phyloP scores from a whole-genome alignment of 2,329 filamentous ascomycete species.

The Onygenales sp. region DNA sequence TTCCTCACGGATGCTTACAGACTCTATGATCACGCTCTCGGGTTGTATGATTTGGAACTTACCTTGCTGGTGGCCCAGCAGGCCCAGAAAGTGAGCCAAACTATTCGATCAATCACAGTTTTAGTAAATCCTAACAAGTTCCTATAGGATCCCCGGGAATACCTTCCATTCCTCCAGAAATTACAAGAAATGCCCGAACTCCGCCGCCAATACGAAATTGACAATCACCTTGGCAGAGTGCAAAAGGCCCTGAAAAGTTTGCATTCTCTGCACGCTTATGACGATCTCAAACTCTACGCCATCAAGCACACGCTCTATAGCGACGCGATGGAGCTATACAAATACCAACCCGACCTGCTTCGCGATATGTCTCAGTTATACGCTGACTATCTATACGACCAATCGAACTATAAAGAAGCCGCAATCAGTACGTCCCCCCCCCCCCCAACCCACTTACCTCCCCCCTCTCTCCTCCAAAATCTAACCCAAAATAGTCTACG shows the following conservation, averaged over 20 bases:
- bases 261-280: conserved; percentile 61
- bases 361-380: conserved; percentile 65
- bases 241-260: conserved; percentile 71
- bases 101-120: not conserved
- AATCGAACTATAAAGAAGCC: conserved; percentile 73
- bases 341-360: conserved; percentile 64
- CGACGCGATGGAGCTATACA: conserved; percentile 68
- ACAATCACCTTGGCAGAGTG: conserved; percentile 71
- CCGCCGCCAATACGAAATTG: conserved; percentile 72
- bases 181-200: conserved; percentile 64
- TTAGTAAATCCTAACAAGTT: not conserved
- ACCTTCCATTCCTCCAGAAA: conserved; percentile 85
- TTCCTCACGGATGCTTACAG: conserved; percentile 91
- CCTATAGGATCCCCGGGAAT: conserved; percentile 70
- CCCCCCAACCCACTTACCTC: not conserved
- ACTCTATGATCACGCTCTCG: conserved; percentile 81
- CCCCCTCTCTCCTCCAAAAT: not conserved
- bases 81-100: conserved; percentile 59
- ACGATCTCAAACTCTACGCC: conserved; percentile 69
- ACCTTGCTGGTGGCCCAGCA: conserved; percentile 88
- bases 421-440: conserved; percentile 48
- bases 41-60: conserved; percentile 84
- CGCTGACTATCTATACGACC: conserved; percentile 64
- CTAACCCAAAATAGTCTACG: conserved; percentile 50
- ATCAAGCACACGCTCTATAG: conserved; percentile 72